Evolutionary conservation across 306 rosid genomes (phyloP).

Genomic region (Dalbergia oliveri): DNA sequence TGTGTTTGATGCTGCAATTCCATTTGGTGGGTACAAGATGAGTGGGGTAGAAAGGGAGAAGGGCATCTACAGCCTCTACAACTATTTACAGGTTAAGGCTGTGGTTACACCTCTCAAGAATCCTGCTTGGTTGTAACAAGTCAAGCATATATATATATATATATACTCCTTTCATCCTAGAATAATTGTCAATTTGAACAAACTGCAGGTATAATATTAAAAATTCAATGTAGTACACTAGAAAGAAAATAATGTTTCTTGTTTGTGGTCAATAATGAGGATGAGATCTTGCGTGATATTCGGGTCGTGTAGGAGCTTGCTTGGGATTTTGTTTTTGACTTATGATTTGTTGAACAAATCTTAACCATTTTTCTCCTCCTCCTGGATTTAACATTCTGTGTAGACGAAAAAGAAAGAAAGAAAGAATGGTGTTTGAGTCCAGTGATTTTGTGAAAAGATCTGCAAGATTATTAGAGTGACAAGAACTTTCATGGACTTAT

Average conservation of each 20-base stretch:
- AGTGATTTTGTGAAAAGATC: too few species aligned
- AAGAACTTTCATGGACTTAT: too few species aligned
- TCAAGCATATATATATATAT: background rate
- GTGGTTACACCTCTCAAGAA: conserved; percentile 63
- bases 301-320: conserved; percentile 13
- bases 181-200: too few species aligned
- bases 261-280: background rate
- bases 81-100: conserved; percentile 77
- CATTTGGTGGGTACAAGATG: conserved; percentile 82
- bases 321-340: background rate
- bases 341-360: background rate
- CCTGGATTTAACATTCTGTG: too few species aligned
- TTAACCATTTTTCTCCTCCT: background rate
- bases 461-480: too few species aligned
- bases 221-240: too few species aligned
- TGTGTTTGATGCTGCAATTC: conserved; percentile 73
- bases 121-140: conserved; percentile 65
- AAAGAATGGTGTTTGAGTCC: too few species aligned
- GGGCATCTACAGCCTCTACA: conserved; percentile 61
- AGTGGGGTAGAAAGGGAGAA: conserved; percentile 71
- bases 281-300: conserved; percentile 7
- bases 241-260: conserved; percentile 12
- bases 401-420: too few species aligned
- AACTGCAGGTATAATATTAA: too few species aligned
- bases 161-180: too few species aligned